Evolutionary conservation across 768 basidiomycete species (phyloP).

Genomic region (Candolleomyces eurysporus): DNA sequence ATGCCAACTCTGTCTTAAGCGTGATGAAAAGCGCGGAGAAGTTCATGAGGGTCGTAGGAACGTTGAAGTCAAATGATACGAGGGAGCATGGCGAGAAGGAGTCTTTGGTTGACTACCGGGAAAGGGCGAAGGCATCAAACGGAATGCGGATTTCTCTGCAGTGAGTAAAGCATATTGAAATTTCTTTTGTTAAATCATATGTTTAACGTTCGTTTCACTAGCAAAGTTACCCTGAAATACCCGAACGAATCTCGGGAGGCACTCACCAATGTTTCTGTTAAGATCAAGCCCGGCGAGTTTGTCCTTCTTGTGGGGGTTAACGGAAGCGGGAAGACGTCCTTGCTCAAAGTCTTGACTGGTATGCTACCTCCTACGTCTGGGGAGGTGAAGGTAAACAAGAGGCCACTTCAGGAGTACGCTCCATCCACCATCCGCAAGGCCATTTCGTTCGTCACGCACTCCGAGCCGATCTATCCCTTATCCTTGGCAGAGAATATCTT

Average conservation of each 20-base stretch:
- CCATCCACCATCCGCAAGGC: conserved; percentile 30
- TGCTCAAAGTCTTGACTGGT: conserved; percentile 40
- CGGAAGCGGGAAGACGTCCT: conserved; percentile 44
- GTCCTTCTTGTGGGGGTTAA: conserved; percentile 46
- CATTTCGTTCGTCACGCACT: conserved; percentile 43
- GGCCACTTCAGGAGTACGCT: conserved; percentile 29
- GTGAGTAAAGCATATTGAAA: conserved; percentile 8
- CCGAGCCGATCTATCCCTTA: conserved; percentile 33
- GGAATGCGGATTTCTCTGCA: conserved; percentile 25
- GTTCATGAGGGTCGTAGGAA: conserved; percentile 11
- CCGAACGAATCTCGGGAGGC: conserved; percentile 12
- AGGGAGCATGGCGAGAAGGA: neutral
- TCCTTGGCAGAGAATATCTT: conserved; percentile 31
- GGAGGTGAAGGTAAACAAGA: conserved; percentile 38
- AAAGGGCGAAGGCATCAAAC: neutral
- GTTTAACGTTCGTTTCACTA: neutral
- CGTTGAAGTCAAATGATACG: neutral
- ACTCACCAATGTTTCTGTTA: conserved; percentile 33
- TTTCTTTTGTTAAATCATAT: neutral
- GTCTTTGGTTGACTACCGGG: neutral
- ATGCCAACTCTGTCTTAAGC: conserved; percentile 8
- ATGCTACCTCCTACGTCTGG: conserved; percentile 32
- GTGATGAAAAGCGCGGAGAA: conserved; percentile 15
- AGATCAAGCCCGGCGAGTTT: conserved; percentile 38
- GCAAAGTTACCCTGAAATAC: conserved; percentile 17